These are phyloP conservation scores for Ceratocystis papillata DNA, from an alignment of 2,329 filamentous ascomycete species.

Conservation along the genomic window DNA sequence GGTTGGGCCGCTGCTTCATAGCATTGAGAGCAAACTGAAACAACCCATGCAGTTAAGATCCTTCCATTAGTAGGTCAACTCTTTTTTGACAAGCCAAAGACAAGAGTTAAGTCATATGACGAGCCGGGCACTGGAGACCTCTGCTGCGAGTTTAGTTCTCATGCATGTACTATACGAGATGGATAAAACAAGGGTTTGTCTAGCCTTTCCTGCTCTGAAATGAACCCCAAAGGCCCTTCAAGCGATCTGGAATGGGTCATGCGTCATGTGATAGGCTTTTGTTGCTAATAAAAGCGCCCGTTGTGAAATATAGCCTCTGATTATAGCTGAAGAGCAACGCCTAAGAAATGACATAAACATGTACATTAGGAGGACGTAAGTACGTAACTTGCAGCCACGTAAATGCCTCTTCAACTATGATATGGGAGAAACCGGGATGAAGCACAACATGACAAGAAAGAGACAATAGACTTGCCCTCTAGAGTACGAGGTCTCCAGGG, in stretches of 20 bases:
- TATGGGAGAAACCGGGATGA: slow-evolving; percentile 21
- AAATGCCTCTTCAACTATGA: neutral
- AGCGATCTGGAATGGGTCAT: neutral
- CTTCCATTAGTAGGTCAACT: neutral
- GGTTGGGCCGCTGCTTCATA: neutral
- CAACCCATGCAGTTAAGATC: slow-evolving; percentile 1
- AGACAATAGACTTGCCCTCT: neutral
- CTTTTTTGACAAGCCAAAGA: slow-evolving; percentile 8
- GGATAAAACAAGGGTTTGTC: neutral
- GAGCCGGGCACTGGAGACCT: neutral
- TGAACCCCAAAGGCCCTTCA: neutral
- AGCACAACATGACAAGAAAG: slow-evolving; percentile 1
- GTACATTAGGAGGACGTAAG: neutral
- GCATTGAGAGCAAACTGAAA: neutral
- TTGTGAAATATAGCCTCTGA: neutral
- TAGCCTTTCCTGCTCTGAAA: neutral
- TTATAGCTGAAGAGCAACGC: neutral
- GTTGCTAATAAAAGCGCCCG: neutral
- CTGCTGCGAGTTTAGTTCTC: neutral
- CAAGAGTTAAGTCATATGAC: neutral
- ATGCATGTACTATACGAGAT: neutral
- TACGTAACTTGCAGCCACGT: neutral
- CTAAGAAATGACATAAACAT: neutral
- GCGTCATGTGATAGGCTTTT: slow-evolving; percentile 1
- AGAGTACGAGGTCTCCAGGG: neutral